These are phyloP conservation scores for Pascua sp. DNA, from an alignment of 1,284 basidiomycete genomes.

Conservation along the genomic window DNA sequence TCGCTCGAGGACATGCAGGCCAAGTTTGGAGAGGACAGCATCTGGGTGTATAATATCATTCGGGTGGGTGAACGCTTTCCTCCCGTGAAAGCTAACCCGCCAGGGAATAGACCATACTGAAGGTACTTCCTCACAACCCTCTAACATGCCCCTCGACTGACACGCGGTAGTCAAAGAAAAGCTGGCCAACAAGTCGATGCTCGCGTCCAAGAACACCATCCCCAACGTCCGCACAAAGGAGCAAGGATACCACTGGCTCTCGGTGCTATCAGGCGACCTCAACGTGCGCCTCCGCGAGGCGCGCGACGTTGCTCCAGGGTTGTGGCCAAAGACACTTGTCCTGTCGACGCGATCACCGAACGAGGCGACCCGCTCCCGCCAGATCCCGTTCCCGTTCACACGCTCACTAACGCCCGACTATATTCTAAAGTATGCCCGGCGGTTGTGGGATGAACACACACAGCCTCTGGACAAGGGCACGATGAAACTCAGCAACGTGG, in stretches of 20 bases:
- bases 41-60: slow-evolving; percentile 84
- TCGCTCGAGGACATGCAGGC: slow-evolving; percentile 54
- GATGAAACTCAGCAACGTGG: slow-evolving; percentile 65
- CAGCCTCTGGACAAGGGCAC: slow-evolving; percentile 50
- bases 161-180: slow-evolving; percentile 72
- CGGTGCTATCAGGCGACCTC: slow-evolving; percentile 84
- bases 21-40: slow-evolving; percentile 56
- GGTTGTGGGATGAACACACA: slow-evolving; percentile 81
- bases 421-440: slow-evolving; percentile 72
- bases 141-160: neutral
- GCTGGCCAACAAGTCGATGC: slow-evolving; percentile 80
- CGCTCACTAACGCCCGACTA: slow-evolving; percentile 68
- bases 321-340: slow-evolving; percentile 92
- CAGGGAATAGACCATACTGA: slow-evolving; percentile 88
- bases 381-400: slow-evolving; percentile 76
- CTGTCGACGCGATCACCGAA: slow-evolving; percentile 68
- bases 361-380: slow-evolving; percentile 66
- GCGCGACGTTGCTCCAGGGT: slow-evolving; percentile 63
- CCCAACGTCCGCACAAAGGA: slow-evolving; percentile 66
- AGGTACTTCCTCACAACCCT: slow-evolving; percentile 55
- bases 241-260: slow-evolving; percentile 84
- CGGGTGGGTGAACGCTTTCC: slow-evolving; percentile 35
- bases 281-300: slow-evolving; percentile 79
- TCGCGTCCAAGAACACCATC: slow-evolving; percentile 85
- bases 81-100: slow-evolving; percentile 5